Evolutionary conservation across 805 yeast genomes (phyloP), one percentile per base, ranked within the genome.

Genomic region (Candida tammaniensis): DNA sequence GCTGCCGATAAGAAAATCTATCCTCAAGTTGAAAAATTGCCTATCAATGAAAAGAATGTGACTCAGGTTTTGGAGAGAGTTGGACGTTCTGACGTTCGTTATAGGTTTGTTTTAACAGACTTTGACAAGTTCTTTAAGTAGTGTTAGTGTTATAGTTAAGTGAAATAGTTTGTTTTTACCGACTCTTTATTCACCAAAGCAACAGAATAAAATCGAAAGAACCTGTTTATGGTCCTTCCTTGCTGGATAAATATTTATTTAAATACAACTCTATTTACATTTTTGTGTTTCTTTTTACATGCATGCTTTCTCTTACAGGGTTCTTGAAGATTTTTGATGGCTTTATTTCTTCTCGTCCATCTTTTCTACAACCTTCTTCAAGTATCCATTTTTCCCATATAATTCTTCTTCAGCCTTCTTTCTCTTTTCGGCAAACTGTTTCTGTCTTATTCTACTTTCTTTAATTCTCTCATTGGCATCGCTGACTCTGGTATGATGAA

Each of bases 321-420:
- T 19, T 7, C 22, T 19, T 19, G 7, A 19, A 19, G 10, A 7
- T 10, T 19, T 19, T 10, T 19, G 10, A 10, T 7, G 22, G 9
- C 22, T 19, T 7, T 19, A 19, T 24, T 32, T 27, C 31, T 46
- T 42, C 24, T 44, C 41, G 17, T 33, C 31, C 39, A 62, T 59
- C 35, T 44, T 40, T 51, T 80, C 82, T 27, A 82, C 46, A 12
- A 85, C 74, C 47, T 78, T 77, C 61, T 76, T 77, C 51, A 86
- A 68, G 42, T 82, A 78, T 8, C 74, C 75, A 46, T 81, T 80
- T 50, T 84, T 84, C 8, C 95, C 95, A 53, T 76, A 85, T 47
- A 76, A 79, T 49, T 86, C 95, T 51, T 86, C 95, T 42, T 79
- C 82, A 36, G 73, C 61, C 46, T 72, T 57, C 51, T 78, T 76